Evolutionary conservation across 208 protist genomes (phyloP).

Genomic region (Naegleria fowleri): DNA sequence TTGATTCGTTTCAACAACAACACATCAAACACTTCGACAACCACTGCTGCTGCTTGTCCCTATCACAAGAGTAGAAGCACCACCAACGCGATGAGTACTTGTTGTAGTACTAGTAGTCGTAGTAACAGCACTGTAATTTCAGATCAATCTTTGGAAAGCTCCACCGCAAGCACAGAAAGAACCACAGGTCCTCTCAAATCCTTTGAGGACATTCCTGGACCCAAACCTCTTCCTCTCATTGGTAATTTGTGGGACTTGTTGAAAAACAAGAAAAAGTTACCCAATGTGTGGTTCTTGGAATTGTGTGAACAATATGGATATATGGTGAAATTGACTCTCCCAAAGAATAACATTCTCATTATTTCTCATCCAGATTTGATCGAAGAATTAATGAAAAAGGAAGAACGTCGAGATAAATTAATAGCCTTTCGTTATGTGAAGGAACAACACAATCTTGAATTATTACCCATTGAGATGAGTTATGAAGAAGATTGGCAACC

Average conservation of each 20-base stretch:
- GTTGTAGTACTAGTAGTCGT: no score
- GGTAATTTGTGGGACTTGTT: not conserved
- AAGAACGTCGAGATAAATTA: not conserved
- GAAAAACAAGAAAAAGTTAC: not conserved
- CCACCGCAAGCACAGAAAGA: no score
- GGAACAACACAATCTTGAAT: not conserved
- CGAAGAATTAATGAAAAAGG: not conserved
- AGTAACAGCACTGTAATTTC: no score
- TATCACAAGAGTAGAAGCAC: no score
- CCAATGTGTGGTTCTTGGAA: not conserved
- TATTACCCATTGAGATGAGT: not conserved
- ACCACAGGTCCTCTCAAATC: not conserved
- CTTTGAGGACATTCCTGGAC: not conserved
- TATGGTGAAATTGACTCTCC: not conserved
- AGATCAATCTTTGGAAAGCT: no score
- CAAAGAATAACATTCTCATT: not conserved
- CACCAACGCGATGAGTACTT: no score
- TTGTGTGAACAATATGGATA: conserved; percentile 5
- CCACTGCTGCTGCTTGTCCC: no score
- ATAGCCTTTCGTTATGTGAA: not conserved
- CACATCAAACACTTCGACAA: no score
- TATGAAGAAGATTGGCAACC: conserved; percentile 1
- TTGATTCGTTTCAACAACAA: no score
- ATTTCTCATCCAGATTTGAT: not conserved
- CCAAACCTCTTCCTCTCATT: not conserved